Conservation (phyloP, 2,329 filamentous ascomycete genomes). For the Aspergillus piperis region DNA sequence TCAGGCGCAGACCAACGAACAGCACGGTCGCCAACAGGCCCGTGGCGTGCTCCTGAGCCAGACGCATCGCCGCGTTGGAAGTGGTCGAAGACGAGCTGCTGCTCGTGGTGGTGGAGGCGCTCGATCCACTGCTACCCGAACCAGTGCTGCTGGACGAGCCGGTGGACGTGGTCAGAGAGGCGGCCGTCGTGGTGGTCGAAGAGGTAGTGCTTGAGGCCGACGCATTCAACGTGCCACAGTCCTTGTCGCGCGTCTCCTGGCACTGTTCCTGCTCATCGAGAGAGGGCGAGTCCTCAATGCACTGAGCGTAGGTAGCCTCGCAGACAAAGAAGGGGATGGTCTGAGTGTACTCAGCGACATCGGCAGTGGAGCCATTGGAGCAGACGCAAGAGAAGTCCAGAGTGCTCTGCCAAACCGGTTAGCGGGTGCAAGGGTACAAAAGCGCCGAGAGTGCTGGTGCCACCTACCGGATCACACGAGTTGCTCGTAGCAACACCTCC, state of each 20-base stretch:
- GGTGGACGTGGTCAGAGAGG: slow-evolving; percentile 16
- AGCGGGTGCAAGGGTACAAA: slow-evolving; percentile 14
- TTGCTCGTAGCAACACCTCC: slow-evolving; percentile 53
- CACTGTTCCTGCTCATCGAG: slow-evolving; percentile 52
- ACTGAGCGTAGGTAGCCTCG: slow-evolving; percentile 53
- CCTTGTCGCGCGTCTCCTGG: slow-evolving; percentile 38
- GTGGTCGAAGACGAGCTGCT: slow-evolving; percentile 25
- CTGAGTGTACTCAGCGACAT: slow-evolving; percentile 58
- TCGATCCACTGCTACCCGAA: slow-evolving; percentile 28
- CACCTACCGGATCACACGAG: slow-evolving; percentile 59
- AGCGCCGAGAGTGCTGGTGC: background rate
- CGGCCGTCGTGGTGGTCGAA: background rate
- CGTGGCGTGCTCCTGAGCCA: slow-evolving; percentile 54
- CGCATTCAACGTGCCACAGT: slow-evolving; percentile 57
- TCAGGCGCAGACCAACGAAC: slow-evolving; percentile 58
- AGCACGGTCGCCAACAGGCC: slow-evolving; percentile 55
- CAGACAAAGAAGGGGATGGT: slow-evolving; percentile 65
- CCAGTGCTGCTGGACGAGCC: slow-evolving; percentile 15
- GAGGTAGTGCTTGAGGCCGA: slow-evolving; percentile 21
- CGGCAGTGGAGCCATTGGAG: slow-evolving; percentile 55
- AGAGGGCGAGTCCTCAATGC: slow-evolving; percentile 44
- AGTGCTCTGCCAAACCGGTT: slow-evolving; percentile 39
- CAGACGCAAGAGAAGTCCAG: slow-evolving; percentile 62
- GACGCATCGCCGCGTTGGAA: slow-evolving; percentile 48
- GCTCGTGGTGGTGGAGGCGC: slow-evolving; percentile 34